These are phyloP conservation scores for Fusarium sp. DNA, from an alignment of 2,329 filamentous ascomycete species.

Conservation along the genomic window DNA sequence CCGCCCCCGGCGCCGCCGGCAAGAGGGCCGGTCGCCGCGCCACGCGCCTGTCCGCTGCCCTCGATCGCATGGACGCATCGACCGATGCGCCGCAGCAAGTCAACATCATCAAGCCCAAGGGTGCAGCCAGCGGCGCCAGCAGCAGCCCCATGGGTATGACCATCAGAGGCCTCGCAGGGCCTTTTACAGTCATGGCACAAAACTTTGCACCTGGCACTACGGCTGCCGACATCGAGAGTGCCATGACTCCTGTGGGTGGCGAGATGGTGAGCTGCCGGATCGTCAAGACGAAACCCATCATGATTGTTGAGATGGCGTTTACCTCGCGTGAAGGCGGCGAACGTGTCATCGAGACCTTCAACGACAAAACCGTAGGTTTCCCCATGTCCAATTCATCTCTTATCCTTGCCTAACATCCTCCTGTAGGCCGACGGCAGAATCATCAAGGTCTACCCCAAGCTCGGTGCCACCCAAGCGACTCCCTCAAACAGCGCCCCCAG, in stretches of 20 bases:
- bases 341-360: conserved; percentile 79
- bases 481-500: conserved; percentile 36
- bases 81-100: conserved; percentile 49
- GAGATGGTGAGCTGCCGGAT: conserved; percentile 75
- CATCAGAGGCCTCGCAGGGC: conserved; percentile 79
- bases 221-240: conserved; percentile 84
- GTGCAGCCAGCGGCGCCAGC: conserved; percentile 8
- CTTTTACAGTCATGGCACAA: conserved; percentile 78
- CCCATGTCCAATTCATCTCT: neutral
- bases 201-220: conserved; percentile 88
- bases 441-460: conserved; percentile 79
- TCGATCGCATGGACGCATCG: conserved; percentile 54
- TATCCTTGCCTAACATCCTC: neutral
- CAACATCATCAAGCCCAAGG: conserved; percentile 45
- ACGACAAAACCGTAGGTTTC: conserved; percentile 77
- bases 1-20: conserved; percentile 49
- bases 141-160: conserved; percentile 65
- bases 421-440: conserved; percentile 77
- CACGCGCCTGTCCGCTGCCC: conserved; percentile 58
- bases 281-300: conserved; percentile 74
- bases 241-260: conserved; percentile 80
- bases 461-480: conserved; percentile 54
- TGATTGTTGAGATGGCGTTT: conserved; percentile 84
- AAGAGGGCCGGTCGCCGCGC: conserved; percentile 43
- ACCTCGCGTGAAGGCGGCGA: conserved; percentile 78